phyloP scores from a whole-genome alignment of 192 early-diverging fungal genomes.

The Umbelopsis sp. region DNA sequence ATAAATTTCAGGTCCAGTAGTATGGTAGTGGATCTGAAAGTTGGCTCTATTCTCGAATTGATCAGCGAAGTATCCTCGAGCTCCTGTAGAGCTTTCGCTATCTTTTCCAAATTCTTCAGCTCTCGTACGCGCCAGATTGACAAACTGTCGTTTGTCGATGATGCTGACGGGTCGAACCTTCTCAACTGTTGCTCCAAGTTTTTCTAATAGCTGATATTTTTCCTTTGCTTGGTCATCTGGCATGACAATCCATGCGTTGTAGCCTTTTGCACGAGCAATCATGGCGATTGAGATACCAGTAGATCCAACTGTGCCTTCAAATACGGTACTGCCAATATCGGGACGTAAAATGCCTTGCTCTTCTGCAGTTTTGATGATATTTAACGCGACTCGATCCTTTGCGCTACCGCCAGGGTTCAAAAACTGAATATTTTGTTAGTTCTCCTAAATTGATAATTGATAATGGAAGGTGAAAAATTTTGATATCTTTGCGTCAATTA shows the following conservation, averaged over 20 bases:
- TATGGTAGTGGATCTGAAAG: constrained; percentile 73
- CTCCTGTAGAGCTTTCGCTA: not conserved
- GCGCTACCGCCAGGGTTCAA: constrained; percentile 90
- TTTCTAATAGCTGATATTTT: constrained; percentile 84
- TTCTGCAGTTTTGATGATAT: constrained; percentile 84
- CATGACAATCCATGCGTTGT: constrained; percentile 94
- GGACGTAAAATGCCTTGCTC: constrained; percentile 65
- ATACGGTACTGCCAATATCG: constrained; percentile 75
- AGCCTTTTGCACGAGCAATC: constrained; percentile 87
- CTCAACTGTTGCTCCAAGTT: constrained; percentile 86
- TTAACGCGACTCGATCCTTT: constrained; percentile 92
- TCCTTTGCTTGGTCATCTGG: constrained; percentile 92
- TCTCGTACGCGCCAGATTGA: constrained; percentile 80
- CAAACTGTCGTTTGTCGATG: constrained; percentile 89
- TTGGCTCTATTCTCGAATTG: constrained; percentile 96
- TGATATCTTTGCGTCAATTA: constrained; percentile 13
- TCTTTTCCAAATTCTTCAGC: constrained; percentile 65
- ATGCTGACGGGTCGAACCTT: constrained; percentile 90
- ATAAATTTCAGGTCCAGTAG: constrained; percentile 92
- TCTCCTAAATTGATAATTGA: not conserved
- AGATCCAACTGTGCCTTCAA: constrained; percentile 95
- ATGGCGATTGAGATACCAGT: constrained; percentile 96
- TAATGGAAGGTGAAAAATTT: not conserved
- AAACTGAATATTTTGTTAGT: constrained; percentile 54
- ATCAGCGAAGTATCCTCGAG: constrained; percentile 77